Percentiles rank a stretch among this genome's conserved stretches.
phyloP scores from a whole-genome alignment of 108 stramenopile species.

The Schizochytrium sp. region DNA sequence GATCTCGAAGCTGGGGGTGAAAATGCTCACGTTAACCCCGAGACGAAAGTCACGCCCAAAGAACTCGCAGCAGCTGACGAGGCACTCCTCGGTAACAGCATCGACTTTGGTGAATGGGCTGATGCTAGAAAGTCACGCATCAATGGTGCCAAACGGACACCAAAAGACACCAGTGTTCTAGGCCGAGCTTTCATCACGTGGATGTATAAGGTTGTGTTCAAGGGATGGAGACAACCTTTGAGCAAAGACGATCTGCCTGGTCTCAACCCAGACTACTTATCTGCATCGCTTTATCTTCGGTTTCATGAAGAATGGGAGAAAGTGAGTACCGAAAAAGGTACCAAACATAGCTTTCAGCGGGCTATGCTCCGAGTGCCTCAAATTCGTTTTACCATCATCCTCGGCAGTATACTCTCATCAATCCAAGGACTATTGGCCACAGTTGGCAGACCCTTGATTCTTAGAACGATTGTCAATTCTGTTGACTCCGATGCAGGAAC shows the following conservation, averaged over 20 bases:
- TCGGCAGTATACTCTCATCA: neutral
- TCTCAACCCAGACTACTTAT: neutral
- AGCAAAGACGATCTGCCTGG: slow-evolving; percentile 17
- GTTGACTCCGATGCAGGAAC: neutral
- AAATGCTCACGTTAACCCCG: neutral
- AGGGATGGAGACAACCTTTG: neutral
- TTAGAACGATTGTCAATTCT: neutral
- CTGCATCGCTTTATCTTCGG: neutral
- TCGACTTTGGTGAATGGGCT: slow-evolving; percentile 51
- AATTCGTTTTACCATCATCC: neutral
- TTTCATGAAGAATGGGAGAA: slow-evolving; percentile 27
- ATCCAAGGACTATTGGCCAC: slow-evolving; percentile 16
- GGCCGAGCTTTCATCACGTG: slow-evolving; percentile 18
- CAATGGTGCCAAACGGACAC: neutral
- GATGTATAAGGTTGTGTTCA: slow-evolving; percentile 16
- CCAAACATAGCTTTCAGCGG: neutral
- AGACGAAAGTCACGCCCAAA: neutral
- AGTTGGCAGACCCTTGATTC: slow-evolving; percentile 32
- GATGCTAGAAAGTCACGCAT: slow-evolving; percentile 7
- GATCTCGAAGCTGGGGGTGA: too few species aligned
- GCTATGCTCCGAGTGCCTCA: slow-evolving; percentile 36
- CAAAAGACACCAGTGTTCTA: neutral
- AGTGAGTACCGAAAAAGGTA: neutral
- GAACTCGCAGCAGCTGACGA: slow-evolving; percentile 43
- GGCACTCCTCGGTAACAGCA: neutral